Conservation (phyloP, 2,329 filamentous ascomycete species). For the Alternaria novae-zelandiae region DNA sequence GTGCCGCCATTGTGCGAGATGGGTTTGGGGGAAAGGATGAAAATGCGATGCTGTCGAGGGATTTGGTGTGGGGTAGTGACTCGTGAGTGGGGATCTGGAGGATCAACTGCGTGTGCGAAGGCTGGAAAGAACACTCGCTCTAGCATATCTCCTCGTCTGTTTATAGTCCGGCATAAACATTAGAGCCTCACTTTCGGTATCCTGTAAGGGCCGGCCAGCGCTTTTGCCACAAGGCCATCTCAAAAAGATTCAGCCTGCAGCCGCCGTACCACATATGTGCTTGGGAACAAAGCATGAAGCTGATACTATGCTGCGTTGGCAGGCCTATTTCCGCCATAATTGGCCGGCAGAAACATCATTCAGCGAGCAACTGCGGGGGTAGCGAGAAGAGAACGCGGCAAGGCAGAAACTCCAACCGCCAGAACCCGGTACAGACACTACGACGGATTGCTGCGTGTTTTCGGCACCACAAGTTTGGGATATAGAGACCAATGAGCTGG, state of each 20-base stretch:
- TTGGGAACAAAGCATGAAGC: slow-evolving; percentile 25
- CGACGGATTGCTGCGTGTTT: slow-evolving; percentile 35
- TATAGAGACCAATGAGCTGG: slow-evolving; percentile 33
- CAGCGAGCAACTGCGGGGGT: slow-evolving; percentile 34
- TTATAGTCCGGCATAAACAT: slow-evolving; percentile 38
- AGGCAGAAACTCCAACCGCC: slow-evolving; percentile 31
- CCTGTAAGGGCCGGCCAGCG: slow-evolving; percentile 23
- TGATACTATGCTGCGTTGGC: slow-evolving; percentile 42
- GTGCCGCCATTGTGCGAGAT: slow-evolving; percentile 35
- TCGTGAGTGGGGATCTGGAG: slow-evolving; percentile 31
- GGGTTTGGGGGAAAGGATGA: slow-evolving; percentile 17
- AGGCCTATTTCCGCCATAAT: slow-evolving; percentile 31
- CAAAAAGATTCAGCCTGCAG: slow-evolving; percentile 27
- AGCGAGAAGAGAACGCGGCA: slow-evolving; percentile 28
- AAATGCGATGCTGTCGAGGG: slow-evolving; percentile 17
- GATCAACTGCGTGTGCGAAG: slow-evolving; percentile 28
- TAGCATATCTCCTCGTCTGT: slow-evolving; percentile 32
- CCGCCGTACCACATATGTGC: slow-evolving; percentile 28
- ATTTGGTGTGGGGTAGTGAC: slow-evolving; percentile 27
- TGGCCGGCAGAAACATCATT: slow-evolving; percentile 34
- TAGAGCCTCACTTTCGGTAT: slow-evolving; percentile 34
- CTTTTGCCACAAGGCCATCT: slow-evolving; percentile 33
- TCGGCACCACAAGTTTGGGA: slow-evolving; percentile 30
- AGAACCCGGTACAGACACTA: slow-evolving; percentile 37
- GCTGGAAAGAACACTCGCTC: slow-evolving; percentile 28